Base-by-base conservation (phyloP, 148 eudicot species). In the Gaultheria prostrata region DNA sequence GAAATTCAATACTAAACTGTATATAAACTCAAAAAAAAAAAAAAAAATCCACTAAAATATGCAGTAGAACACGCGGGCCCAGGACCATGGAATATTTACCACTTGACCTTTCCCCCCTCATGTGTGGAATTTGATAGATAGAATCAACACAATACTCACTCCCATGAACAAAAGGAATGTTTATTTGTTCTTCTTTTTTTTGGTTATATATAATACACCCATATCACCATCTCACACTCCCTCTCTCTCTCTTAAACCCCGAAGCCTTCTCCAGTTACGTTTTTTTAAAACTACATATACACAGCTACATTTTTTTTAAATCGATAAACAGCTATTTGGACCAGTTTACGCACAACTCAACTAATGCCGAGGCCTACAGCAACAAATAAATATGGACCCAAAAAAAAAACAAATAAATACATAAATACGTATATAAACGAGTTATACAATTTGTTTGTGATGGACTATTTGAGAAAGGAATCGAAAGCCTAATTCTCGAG, bases 401-500 rank as follows among this genome's bases (percentile, higher is more conserved):
- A n/a, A n/a, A n/a, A n/a, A n/a, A n/a, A n/a, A n/a, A 0, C 43
- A 0, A 4, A 39, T 39, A 39, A 0, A 39, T 39, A 39, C 43
- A 6, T 39, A 48, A 7, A 9, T 1, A 48, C 50, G 11, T 43
- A 4, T 48, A 48, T 48, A 48, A 48, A 20, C 65, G 8, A 11
- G 65, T 59, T 59, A 20, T 21, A 59, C 0, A 49, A 1, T 9
- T 49, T n/a, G n/a, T n/a, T n/a, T n/a, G n/a, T n/a, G n/a, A n/a
- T n/a, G n/a, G n/a, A n/a, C n/a, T n/a, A n/a, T n/a, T n/a, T n/a
- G 84, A 88, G 70, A 85, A 84, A 20, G 92, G 91, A 8, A 88
- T 93, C 14, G 88, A 88, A 0, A 89, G 94, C 67, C 51, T 92
- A n/a, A 80, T 93, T 3, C 63, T 93, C 7, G 96, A 93, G 83